Evolutionary conservation across 805 yeast species (phyloP), one percentile per base, ranked within the genome.

Genomic region (Peterozyma xylosa): DNA sequence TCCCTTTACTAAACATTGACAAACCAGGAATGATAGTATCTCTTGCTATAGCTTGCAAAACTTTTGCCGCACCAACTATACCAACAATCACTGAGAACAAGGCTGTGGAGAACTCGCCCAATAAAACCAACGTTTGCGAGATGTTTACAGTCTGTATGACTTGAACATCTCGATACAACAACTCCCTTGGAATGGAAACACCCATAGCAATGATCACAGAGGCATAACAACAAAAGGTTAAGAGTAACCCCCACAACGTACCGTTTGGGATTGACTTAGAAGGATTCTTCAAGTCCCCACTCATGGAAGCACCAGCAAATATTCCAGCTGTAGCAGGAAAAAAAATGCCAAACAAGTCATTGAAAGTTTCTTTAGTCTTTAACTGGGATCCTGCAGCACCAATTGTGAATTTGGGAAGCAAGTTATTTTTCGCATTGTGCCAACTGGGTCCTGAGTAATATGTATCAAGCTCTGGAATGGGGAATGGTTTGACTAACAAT

Each of bases 241-340:
- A 64, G 3, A 79, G 51, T 9, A 91, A 65, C 0, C 98, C 99
- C 70, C 81, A 77, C 27, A 93, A 62, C 0, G 99, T 93, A n/a
- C 99, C 99, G 48, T 74, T 73, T 0, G 99, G 99, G 38, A 93
- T 93, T 1, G 95, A 78, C 54, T 76, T 78, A 0, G 96, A 87
- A 0, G 99, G 99, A 44, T 75, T 80, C 45, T 75, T 67, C 49
- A 93, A 70, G 53, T 89, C 96, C 15, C 99, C 98, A 35, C 96
- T 88, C 99, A 93, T 93, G 18, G 96, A 86, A 2, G 99, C 97
- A 14, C 99, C 99, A 2, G 99, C 98, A 62, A 93, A 83, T 27
- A 93, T 90, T 46, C 99, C 99, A 6, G 98, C 96, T 0, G 99
- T 91, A 1, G 99, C 96, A 10, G 99, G 97, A 67, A 93, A 93